phyloP scores from a whole-genome alignment of 2,329 filamentous ascomycete genomes.

The Fonsecaea multimorphosa region DNA sequence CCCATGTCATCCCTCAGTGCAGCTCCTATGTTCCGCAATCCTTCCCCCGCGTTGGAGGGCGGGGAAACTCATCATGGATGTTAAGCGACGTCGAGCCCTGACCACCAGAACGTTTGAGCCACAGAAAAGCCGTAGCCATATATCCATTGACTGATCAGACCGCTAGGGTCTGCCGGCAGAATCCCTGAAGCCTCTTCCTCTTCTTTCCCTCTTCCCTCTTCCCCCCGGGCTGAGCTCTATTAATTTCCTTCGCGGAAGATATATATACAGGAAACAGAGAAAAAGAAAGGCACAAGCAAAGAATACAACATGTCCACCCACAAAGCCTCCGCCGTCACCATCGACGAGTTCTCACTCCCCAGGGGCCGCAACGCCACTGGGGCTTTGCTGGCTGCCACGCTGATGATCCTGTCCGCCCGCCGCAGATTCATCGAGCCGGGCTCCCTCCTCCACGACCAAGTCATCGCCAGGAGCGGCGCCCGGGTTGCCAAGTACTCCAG shows the following conservation, averaged over 20 bases:
- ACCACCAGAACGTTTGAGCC: slow-evolving; percentile 3
- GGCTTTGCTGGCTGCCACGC: slow-evolving; percentile 21
- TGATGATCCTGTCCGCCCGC: slow-evolving; percentile 32
- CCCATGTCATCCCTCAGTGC: no score
- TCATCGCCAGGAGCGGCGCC: slow-evolving; percentile 27
- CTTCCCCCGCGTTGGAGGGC: slow-evolving; percentile 27
- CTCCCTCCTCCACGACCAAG: slow-evolving; percentile 33
- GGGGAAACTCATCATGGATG: slow-evolving; percentile 31
- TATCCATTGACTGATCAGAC: slow-evolving; percentile 5
- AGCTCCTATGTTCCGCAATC: slow-evolving; percentile 9
- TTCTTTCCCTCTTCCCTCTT: slow-evolving; percentile 9
- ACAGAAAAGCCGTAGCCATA: slow-evolving; percentile 10
- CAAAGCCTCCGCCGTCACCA: slow-evolving; percentile 32
- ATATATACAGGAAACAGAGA: no score
- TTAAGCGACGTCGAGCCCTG: slow-evolving; percentile 12
- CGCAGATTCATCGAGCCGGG: slow-evolving; percentile 34
- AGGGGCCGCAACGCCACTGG: slow-evolving; percentile 24
- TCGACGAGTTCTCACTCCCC: slow-evolving; percentile 32
- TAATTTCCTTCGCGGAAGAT: no score
- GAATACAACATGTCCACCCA: slow-evolving; percentile 28
- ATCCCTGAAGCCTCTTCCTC: slow-evolving; percentile 11
- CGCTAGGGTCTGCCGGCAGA: slow-evolving; percentile 13
- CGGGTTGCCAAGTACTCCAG: slow-evolving; percentile 25
- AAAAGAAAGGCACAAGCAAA: slow-evolving; percentile 4
- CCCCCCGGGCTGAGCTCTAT: no score